Evolutionary conservation across 305 asterid genomes (phyloP), one percentile per base, ranked within the genome.

Genomic region (Solanum hybrid): DNA sequence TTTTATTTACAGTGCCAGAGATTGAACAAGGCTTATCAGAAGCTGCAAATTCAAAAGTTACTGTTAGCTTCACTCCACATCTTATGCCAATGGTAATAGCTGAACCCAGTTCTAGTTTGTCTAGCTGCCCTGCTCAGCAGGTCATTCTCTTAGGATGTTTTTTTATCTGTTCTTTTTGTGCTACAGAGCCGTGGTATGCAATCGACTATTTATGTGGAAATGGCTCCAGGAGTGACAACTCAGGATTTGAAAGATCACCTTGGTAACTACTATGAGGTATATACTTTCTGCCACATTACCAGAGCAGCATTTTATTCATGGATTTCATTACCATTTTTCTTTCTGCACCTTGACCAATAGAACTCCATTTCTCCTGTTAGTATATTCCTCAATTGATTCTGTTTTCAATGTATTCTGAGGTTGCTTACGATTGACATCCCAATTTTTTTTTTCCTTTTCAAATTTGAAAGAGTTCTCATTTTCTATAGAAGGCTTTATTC

Each of bases 11-110:
- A 97, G 99, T 96, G 90, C 99, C 99, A 13, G 99, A 97, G 95
- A 97, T 97, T 82, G 99, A 97, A 93, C 99, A 97, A 94, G 99
- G 98, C 77, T 92, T 97, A 90, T 95, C 99, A 33, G 98, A 95
- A 92, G 98, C 95, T 42, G 94, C 95, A 34, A 95, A 94, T 85
- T 93, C 96, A 37, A 91, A 94, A 94, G 98, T 98, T 91, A 98
- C 98, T 11, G 97, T 98, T 89, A 97, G 99, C 95, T 98, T 98
- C 94, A 97, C 99, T 87, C 99, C 99, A 73, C 99, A 96, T 90
- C 92, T 96, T 87, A 97, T 98, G 96, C 98, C 99, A 85, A 97
- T 98, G 98, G 99, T 97, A 95, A 94, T 82, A 75, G 74, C 64
- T 86, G 36, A 84, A 89, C 40, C 26, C 18, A 7, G 39, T 89